Base-by-base conservation (phyloP, 345 rosid genomes). In the Lepidium aucheri region DNA sequence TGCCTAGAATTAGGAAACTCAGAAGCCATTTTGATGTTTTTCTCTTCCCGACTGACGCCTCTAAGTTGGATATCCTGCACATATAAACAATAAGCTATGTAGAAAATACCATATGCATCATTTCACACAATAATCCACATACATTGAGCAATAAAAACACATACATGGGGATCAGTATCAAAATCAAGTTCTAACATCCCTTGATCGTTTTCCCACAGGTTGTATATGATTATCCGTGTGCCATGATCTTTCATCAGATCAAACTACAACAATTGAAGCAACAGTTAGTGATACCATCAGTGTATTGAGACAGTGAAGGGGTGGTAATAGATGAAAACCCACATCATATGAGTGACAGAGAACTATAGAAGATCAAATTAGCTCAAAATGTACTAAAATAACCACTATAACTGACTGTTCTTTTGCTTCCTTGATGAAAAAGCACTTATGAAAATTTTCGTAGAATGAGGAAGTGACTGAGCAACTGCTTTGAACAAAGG, bases 31-130 rank as follows among this genome's bases (percentile, higher is more conserved):
- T 81, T 73, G 63, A 93, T 93, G 78, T 85, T 83, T 75, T 84
- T 88, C 83, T 93, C 98, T 60, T 88, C 96, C 17, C 98, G 91
- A 65, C 90, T 93, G 58, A 88, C 98, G 4, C 98, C 98, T 78
- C 98, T 80, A 55, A 93, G 91, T 82, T 90, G 98, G 60, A 93
- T 86, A 81, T 93, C 98, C 98, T 93, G 85, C 78, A 64, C 66
- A 53, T 41, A 53, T 41, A 61, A 33, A 60, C 15, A 53, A 47
- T n/a, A 53, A 5, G 57, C 22, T 17, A 52, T 4, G 18, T 52
- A 44, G 38, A 16, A 24, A 10, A 16, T 5, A 13, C 8, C 22
- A 4, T 53, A 7, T 17, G 39, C 42, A 53, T 60, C 7, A 36
- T 53, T 62, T 43, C 51, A 43, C 35, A 52, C 51, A 53, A 52